phyloP scores from a whole-genome alignment of 768 basidiomycete species.

The Tephrocybe sp. region DNA sequence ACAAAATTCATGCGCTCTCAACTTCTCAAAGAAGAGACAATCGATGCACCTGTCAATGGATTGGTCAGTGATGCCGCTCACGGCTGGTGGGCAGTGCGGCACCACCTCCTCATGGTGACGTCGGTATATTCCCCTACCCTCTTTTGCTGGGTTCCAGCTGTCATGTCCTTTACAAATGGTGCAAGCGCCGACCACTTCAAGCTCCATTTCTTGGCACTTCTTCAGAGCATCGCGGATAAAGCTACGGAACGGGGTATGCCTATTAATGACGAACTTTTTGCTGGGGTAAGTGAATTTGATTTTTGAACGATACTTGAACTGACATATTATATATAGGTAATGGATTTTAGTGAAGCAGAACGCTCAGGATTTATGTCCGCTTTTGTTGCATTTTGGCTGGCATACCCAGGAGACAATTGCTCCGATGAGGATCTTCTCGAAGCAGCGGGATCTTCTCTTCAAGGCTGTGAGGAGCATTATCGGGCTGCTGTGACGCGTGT shows the following conservation, averaged over 20 bases:
- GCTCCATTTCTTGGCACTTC: constrained; percentile 29
- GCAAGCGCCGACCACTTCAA: constrained; percentile 29
- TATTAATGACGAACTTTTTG: not conserved
- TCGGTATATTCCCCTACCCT: constrained; percentile 28
- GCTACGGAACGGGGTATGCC: constrained; percentile 11
- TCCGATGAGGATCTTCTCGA: constrained; percentile 20
- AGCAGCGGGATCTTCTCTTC: constrained; percentile 19
- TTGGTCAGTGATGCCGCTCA: constrained; percentile 36
- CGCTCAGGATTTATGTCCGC: not conserved
- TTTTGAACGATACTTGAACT: constrained; percentile 18
- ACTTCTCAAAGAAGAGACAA: constrained; percentile 21
- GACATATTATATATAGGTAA: not conserved
- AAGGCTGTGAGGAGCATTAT: constrained; percentile 31
- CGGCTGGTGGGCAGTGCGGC: constrained; percentile 29
- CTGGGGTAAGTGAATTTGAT: constrained; percentile 15
- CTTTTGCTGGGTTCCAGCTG: constrained; percentile 30
- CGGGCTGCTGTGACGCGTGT: constrained; percentile 24
- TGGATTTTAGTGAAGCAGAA: constrained; percentile 14
- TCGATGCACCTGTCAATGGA: constrained; percentile 27
- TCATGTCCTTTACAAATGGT: constrained; percentile 36
- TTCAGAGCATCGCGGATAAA: constrained; percentile 27
- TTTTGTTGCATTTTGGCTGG: constrained; percentile 16
- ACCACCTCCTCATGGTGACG: constrained; percentile 24
- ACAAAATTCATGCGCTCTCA: constrained; percentile 27
- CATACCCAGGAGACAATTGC: constrained; percentile 1